Percentiles rank a stretch among this genome's conserved stretches.
phyloP scores from a whole-genome alignment of 208 protist genomes.

The Leishmania guyanensis region DNA sequence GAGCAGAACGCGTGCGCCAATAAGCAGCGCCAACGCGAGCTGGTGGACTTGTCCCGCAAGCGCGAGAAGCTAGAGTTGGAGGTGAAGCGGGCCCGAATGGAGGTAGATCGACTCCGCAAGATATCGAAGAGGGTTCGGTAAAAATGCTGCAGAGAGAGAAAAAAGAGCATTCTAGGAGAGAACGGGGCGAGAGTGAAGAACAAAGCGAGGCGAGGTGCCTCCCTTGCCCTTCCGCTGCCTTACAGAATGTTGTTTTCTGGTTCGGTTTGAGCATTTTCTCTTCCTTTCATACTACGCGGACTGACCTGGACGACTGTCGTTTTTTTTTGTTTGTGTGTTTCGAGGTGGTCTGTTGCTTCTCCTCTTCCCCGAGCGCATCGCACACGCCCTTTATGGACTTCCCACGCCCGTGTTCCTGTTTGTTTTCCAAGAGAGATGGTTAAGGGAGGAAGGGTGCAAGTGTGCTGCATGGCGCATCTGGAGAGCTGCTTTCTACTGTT shows the following conservation, averaged over 20 bases:
- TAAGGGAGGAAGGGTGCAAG: not conserved
- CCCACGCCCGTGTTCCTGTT: not conserved
- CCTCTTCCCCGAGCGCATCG: not conserved
- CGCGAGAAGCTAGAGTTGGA: constrained; percentile 72
- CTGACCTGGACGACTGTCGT: not conserved
- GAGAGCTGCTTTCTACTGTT: not conserved
- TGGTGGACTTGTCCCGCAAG: constrained; percentile 61
- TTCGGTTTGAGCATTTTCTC: not conserved
- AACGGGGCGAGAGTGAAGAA: not conserved
- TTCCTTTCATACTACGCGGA: not conserved
- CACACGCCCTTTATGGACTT: not conserved
- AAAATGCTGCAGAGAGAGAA: not conserved
- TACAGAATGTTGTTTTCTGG: not conserved
- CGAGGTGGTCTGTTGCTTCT: not conserved
- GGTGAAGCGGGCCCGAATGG: constrained; percentile 59
- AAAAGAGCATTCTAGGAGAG: too few species aligned
- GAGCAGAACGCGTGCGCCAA: constrained; percentile 37
- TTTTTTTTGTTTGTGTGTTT: not conserved
- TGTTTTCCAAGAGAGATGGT: not conserved
- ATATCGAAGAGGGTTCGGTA: constrained; percentile 66
- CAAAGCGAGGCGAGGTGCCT: not conserved
- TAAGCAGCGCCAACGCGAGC: constrained; percentile 55
- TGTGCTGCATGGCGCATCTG: not conserved
- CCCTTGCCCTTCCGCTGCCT: not conserved
- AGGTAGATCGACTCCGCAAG: constrained; percentile 65